Conservation (phyloP, 352 stramenopile genomes). For the Phytophthora colocasiae region DNA sequence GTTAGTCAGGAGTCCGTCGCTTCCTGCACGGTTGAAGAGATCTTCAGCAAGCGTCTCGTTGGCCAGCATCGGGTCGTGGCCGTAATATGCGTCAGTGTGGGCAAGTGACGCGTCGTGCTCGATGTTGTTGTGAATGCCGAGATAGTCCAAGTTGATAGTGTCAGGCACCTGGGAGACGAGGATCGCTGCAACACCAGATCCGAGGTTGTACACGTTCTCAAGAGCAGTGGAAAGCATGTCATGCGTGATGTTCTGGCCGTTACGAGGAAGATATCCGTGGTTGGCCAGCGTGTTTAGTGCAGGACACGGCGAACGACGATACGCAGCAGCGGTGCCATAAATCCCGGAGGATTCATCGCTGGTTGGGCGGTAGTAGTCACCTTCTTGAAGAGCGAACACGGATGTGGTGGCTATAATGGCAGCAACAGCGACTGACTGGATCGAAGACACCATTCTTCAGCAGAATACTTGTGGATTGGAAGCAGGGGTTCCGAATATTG, state of each 20-base stretch:
- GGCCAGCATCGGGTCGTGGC: conserved; percentile 36
- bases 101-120: conserved; percentile 63
- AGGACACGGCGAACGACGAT: conserved; percentile 48
- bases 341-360: conserved; percentile 30
- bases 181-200: conserved; percentile 24
- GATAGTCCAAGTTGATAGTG: conserved; percentile 45
- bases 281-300: conserved; percentile 63
- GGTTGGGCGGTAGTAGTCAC: conserved; percentile 38
- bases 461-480: conserved; percentile 4
- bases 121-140: conserved; percentile 48
- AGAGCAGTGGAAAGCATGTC: conserved; percentile 33
- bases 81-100: conserved; percentile 44
- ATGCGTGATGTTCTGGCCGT: conserved; percentile 46
- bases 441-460: conserved; percentile 17
- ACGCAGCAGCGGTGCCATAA: conserved; percentile 30
- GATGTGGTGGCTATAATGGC: conserved; percentile 14
- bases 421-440: conserved; percentile 12
- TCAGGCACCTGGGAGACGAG: conserved; percentile 33
- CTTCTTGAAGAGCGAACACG: conserved; percentile 20
- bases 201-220: conserved; percentile 45
- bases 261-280: conserved; percentile 50
- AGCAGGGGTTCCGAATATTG: too few relatives aligned
- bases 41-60: conserved; percentile 36
- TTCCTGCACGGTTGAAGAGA: conserved; percentile 32
- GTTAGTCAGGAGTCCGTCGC: conserved; percentile 29